Conservation (phyloP, 495 filamentous ascomycete genomes). For the Hypomontagnella submonticulosa region DNA sequence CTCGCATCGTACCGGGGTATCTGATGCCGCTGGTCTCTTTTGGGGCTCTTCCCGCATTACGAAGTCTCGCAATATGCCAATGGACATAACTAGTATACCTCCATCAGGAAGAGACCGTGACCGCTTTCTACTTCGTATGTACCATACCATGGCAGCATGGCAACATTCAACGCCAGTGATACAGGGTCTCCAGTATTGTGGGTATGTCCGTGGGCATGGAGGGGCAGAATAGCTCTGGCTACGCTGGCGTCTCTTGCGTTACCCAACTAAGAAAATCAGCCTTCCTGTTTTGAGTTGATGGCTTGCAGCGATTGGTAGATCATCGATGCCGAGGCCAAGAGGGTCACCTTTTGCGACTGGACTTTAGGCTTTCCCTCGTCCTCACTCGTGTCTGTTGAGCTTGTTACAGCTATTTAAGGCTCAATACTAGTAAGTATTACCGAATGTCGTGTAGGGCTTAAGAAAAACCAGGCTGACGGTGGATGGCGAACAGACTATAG, state of each 20-base stretch:
- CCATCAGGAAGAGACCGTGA: slow-evolving; percentile 22
- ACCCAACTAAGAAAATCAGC: slow-evolving; percentile 27
- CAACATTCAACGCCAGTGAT: slow-evolving; percentile 10
- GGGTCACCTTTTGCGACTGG: slow-evolving; percentile 30
- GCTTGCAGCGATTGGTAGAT: slow-evolving; percentile 35
- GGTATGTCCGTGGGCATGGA: slow-evolving; percentile 32
- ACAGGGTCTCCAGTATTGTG: slow-evolving; percentile 37
- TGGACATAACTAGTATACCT: slow-evolving; percentile 2
- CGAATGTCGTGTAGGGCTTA: slow-evolving; percentile 23
- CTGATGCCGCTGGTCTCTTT: slow-evolving; percentile 12
- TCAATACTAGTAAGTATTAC: slow-evolving; percentile 28
- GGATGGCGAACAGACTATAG: slow-evolving; percentile 36
- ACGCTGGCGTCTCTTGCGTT: slow-evolving; percentile 32
- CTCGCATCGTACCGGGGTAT: slow-evolving; percentile 41
- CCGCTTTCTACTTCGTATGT: neutral
- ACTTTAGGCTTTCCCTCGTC: slow-evolving; percentile 25
- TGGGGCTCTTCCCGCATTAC: slow-evolving; percentile 19
- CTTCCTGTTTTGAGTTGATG: slow-evolving; percentile 37
- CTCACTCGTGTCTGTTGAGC: slow-evolving; percentile 8
- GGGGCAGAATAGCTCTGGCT: no score
- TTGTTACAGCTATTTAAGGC: slow-evolving; percentile 39
- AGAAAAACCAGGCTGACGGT: slow-evolving; percentile 19
- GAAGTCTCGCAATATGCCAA: slow-evolving; percentile 11
- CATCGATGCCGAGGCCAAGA: slow-evolving; percentile 31
- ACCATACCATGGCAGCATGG: no score